Base-by-base conservation (phyloP, 305 asterid species). In the Fraxinus ornus region DNA sequence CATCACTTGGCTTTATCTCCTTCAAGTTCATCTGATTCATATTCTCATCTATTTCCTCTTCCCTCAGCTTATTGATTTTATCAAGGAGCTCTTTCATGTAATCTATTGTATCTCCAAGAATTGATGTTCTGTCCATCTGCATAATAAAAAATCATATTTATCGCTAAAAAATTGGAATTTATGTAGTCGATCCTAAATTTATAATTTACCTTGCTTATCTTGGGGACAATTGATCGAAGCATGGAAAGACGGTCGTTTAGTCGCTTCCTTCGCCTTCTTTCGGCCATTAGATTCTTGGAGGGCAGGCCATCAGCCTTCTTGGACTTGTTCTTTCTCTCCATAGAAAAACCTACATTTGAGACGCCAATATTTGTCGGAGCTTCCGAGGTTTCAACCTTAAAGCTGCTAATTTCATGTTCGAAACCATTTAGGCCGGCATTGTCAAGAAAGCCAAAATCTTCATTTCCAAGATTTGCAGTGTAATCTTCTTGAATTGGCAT, bases 51-150 rank as follows among this genome's bases (percentile, higher is more conserved):
- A 49, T 33, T 41, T 87, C 84, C 37, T 87, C 89, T 73, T 89
- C 94, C 6, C 86, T 83, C 76, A 89, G 81, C 79, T 89, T 87
- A 0, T 85, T 87, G 21, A 95, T 94, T 88, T 93, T 95, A 15
- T 91, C 92, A 2, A 89, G 88, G 9, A 94, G 92, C 89, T 95
- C 98, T 84, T 88, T 91, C 92, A 92, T 88, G 89, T 94, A 95
- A 78, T 95, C 97, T 22, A 95, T 95, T 41, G 97, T 88, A 80
- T 93, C 98, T 2, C 97, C 98, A 7, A 95, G 94, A 78, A 95
- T 95, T 8, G 99, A 92, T 60, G 98, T 94, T 82, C 98, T 89
- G 80, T 95, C 98, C 98, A 93, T 95, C 99, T 95, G 89, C 77
- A 62, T 76, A 30, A 39, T 81, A n/a, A 26, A 26, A 68, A 9